Base-by-base conservation (phyloP, 192 early-diverging fungal genomes). In the Phlyctochytrium planicorne region DNA sequence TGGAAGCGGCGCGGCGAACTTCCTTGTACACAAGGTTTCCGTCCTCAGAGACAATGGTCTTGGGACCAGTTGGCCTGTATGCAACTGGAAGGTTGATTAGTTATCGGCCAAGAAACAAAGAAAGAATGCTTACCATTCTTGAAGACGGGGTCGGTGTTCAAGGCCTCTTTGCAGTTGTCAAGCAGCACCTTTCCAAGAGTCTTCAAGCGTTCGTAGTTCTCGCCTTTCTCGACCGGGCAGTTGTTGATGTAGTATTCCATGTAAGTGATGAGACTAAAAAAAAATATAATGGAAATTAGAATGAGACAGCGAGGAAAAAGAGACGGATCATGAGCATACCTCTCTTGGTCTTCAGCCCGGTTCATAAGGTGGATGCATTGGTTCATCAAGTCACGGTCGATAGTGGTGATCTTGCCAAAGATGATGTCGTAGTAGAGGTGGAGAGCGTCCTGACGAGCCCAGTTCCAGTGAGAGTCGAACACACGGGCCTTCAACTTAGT, bases 391-490 rank as follows among this genome's bases (percentile, higher is more conserved):
- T 95, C 94, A 70, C 95, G 90, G 72, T 97, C 93, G 24, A 97
- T 91, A 62, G 80, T 87, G 24, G 88, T 86, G 62, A 98, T 79
- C 25, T 89, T 85, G 63, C 94, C 94, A 76, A 91, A 96, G 74
- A 98, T 83, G 59, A 95, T 90, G 79, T 94, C 95, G 75, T 92
- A 98, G 78, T 92, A 94, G 57, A 94, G 84, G 30, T 87, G 81
- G 50, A 92, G 70, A n/a, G 90, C 90, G 71, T 94, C 91, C 69
- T 94, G 93, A 61, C 90, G 87, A 47, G 87, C 90, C 95, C 95
- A 97, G 83, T 97, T 97, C 95, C 95, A 97, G 89, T 93, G 90
- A 52, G 95, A 97, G 71, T 97, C 93, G 69, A 94, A 97, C 30
- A 77, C 81, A 52, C 95, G 91, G 34, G 91, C 93, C 84, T 94